Base-by-base conservation (phyloP, 2,329 filamentous ascomycete genomes). In the Colletotrichum cereale region DNA sequence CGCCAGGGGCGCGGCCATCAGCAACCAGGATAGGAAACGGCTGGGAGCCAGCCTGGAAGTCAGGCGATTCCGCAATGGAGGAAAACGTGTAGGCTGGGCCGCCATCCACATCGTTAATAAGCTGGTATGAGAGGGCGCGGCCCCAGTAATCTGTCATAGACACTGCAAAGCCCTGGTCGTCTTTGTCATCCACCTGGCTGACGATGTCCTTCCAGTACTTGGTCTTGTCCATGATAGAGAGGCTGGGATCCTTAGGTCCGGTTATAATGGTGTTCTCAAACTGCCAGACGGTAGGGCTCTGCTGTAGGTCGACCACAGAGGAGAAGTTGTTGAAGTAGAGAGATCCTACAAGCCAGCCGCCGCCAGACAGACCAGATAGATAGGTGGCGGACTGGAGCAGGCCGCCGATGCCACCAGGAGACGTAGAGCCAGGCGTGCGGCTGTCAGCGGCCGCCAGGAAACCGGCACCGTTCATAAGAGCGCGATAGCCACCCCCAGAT, bases 91-190 rank as follows among this genome's bases (percentile, higher is more conserved):
- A 95, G 21, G 85, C 86, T 18, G 92, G 89, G 0, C 93, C 95
- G 47, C 95, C 95, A 72, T 93, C 82, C 1, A 86, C 86, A 7
- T 89, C 92, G 78, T 96, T 93, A 78, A 97, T 88, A 60, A 97
- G 87, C 82, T 97, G 95, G 81, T 92, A 96, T 1, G 91, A 91
- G n/a, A 97, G 86, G 57, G 93, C 93, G 67, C 95, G 91, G 36
- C 93, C 93, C 92, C 95, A 97, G 80, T 94, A 94, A 83, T 98
- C 95, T 0, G 95, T 97, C 68, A 97, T 86, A 12, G 93, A 92
- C 4, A 88, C 89, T 60, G 84, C 78, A 74, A 80, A 85, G n/a
- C 83, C 83, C 31, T 81, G 77, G 21, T 7, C 7, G 29, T 79
- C 76, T 78, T 85, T 85, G 69, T 73, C 75, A 1, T 75, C 67